These are phyloP conservation scores for Trypethelium eluteriae DNA, from an alignment of 495 filamentous ascomycete species.

Conservation along the genomic window DNA sequence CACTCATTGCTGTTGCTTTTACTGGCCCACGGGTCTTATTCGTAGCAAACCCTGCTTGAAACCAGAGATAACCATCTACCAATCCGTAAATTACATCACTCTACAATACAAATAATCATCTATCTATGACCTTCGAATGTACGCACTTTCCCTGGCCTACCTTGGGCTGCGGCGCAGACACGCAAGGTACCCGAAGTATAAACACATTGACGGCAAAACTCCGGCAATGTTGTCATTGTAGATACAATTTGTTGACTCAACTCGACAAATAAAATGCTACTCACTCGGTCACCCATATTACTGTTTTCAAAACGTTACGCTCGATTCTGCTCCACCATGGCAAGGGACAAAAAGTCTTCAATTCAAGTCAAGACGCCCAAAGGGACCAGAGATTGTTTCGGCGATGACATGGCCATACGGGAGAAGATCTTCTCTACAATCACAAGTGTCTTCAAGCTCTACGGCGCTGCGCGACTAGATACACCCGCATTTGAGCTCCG, in stretches of 20 bases:
- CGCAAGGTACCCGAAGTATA: background rate
- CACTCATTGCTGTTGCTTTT: no score
- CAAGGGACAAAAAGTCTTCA: conserved; percentile 24
- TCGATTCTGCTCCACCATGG: conserved; percentile 18
- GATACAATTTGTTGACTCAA: background rate
- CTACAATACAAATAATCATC: no score
- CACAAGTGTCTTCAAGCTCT: conserved; percentile 77
- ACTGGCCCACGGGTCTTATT: no score
- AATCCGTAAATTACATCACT: no score
- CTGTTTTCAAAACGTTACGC: background rate
- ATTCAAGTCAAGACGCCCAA: conserved; percentile 31
- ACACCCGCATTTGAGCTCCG: conserved; percentile 67
- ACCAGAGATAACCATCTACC: no score
- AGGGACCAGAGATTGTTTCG: conserved; percentile 41
- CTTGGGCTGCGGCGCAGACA: background rate
- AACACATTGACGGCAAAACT: background rate
- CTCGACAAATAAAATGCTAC: conserved; percentile 1
- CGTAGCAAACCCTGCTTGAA: no score
- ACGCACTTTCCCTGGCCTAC: background rate
- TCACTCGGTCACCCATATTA: background rate
- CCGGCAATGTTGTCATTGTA: background rate
- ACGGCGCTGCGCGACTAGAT: conserved; percentile 79
- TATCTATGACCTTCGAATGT: no score
- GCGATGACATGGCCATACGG: conserved; percentile 66
- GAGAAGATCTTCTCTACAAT: conserved; percentile 80